Percentiles rank a stretch among this genome's conserved stretches.
These are phyloP conservation scores for Aspergillus transmontanensis DNA, from an alignment of 2,329 filamentous ascomycete species.

Conservation along the genomic window DNA sequence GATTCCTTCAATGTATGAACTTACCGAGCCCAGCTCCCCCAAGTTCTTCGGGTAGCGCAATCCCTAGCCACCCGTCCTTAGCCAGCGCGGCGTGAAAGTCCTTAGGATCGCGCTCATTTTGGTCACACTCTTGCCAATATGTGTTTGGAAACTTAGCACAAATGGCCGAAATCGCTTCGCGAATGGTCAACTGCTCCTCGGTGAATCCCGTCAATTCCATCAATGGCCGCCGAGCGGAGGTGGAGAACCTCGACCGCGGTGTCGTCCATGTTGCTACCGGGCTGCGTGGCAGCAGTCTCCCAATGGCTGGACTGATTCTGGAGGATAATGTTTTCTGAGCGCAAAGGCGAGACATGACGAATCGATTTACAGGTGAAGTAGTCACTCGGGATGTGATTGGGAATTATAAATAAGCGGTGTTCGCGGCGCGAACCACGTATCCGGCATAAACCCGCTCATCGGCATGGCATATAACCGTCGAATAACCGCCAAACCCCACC, in stretches of 20 bases:
- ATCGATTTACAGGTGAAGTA: neutral
- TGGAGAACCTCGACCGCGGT: slow-evolving; percentile 31
- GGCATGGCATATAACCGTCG: slow-evolving; percentile 8
- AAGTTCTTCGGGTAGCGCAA: slow-evolving; percentile 72
- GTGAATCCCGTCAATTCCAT: slow-evolving; percentile 76
- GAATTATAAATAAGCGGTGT: neutral
- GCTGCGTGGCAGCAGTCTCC: neutral
- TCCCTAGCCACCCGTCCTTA: slow-evolving; percentile 77
- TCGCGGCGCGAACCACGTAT: neutral
- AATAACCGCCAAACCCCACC: slow-evolving; percentile 3
- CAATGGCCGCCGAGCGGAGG: slow-evolving; percentile 43
- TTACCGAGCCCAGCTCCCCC: slow-evolving; percentile 70
- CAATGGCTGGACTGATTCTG: neutral
- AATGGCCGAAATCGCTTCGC: slow-evolving; percentile 68
- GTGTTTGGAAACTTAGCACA: slow-evolving; percentile 70
- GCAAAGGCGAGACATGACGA: slow-evolving; percentile 11
- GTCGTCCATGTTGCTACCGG: neutral
- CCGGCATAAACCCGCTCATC: slow-evolving; percentile 5
- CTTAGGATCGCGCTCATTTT: slow-evolving; percentile 69
- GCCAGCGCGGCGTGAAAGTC: slow-evolving; percentile 77
- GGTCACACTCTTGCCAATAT: slow-evolving; percentile 77
- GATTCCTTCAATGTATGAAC: neutral
- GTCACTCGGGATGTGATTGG: neutral
- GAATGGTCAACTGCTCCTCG: slow-evolving; percentile 71
- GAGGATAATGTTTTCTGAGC: neutral